Conservation (phyloP, 2,329 filamentous ascomycete species). For the Aspergillus sergii region DNA sequence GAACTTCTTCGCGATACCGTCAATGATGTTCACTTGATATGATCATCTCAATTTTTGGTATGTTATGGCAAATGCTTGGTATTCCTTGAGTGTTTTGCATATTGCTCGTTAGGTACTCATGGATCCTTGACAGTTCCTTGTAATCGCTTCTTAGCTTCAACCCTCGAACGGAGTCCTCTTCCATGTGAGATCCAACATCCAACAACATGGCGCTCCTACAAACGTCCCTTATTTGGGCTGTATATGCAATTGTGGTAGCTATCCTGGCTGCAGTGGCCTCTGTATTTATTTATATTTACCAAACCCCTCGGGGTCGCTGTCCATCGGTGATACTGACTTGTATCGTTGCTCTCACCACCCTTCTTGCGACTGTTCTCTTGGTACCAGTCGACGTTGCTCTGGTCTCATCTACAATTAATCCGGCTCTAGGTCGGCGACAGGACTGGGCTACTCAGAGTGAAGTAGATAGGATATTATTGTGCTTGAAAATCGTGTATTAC, state of each 20-base stretch:
- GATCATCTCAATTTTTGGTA: background rate
- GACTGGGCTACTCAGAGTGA: constrained; percentile 88
- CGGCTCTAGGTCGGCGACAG: constrained; percentile 79
- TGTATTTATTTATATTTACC: constrained; percentile 89
- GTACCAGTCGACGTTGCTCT: constrained; percentile 95
- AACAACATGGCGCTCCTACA: constrained; percentile 70
- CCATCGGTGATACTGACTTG: constrained; percentile 79
- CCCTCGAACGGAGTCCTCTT: background rate
- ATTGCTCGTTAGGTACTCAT: background rate
- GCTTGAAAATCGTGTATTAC: constrained; percentile 89
- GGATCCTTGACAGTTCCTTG: background rate
- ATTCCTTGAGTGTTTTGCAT: background rate
- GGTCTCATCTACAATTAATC: constrained; percentile 81
- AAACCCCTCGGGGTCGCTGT: constrained; percentile 83
- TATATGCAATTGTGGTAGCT: constrained; percentile 80
- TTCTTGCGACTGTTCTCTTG: constrained; percentile 89
- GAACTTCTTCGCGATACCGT: background rate
- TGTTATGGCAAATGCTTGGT: background rate
- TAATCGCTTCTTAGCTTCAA: background rate
- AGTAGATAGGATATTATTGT: constrained; percentile 75
- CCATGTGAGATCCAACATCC: constrained; percentile 19
- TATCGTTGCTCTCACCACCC: constrained; percentile 80
- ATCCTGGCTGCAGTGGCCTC: constrained; percentile 76
- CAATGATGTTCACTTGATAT: background rate
- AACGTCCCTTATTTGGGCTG: constrained; percentile 89